A percentile compares a stretch with the other conserved stretches of the same genome.
phyloP scores from a whole-genome alignment of 116 monocot species.

The Trichopus zeylanicus region DNA sequence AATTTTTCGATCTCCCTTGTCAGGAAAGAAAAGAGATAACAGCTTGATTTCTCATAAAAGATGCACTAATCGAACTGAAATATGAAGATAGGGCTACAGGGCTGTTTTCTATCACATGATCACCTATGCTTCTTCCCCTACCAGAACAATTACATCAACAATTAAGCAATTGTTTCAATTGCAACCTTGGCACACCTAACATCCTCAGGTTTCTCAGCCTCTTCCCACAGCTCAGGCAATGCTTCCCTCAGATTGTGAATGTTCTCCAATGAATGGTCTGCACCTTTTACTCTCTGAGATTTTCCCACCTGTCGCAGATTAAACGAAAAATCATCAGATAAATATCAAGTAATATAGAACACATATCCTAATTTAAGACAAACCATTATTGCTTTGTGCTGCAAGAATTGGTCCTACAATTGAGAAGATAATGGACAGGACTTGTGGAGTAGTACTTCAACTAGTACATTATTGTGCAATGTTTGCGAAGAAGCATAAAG shows the following conservation, averaged over 20 bases:
- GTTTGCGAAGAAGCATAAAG: too few species aligned
- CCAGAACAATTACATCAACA: neutral
- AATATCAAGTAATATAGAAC: neutral
- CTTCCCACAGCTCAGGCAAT: slow-evolving; percentile 72
- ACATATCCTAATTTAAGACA: neutral
- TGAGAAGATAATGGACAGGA: too few species aligned
- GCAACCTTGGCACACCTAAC: slow-evolving; percentile 41
- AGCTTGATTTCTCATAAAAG: too few species aligned
- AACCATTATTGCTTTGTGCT: too few species aligned
- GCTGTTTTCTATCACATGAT: neutral
- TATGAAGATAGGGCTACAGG: too few species aligned
- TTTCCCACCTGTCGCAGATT: slow-evolving; percentile 49
- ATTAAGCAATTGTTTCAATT: slow-evolving; percentile 52
- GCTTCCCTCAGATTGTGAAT: slow-evolving; percentile 80
- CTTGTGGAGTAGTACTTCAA: too few species aligned
- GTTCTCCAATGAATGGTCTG: slow-evolving; percentile 72
- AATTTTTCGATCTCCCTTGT: too few species aligned
- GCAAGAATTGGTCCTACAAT: too few species aligned
- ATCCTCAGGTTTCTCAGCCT: slow-evolving; percentile 33
- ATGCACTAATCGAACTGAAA: too few species aligned
- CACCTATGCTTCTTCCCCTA: too few species aligned
- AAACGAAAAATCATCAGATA: neutral
- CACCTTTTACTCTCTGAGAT: slow-evolving; percentile 44
- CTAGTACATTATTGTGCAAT: too few species aligned
- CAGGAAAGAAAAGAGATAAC: too few species aligned